Base-by-base conservation (phyloP, 1,284 basidiomycete species). In the Ustilago tritici region DNA sequence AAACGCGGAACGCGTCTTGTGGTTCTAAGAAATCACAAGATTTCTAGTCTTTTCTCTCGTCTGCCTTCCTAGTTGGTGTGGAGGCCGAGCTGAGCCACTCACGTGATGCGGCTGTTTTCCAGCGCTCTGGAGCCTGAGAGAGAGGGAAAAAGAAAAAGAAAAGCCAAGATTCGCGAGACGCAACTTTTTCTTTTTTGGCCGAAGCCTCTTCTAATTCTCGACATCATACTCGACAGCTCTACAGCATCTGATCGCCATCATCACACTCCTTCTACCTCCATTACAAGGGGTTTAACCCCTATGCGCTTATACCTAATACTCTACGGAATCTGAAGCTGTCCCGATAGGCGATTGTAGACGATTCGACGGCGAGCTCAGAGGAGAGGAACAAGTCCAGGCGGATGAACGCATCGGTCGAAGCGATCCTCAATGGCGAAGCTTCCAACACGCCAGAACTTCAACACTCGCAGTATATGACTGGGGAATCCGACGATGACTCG, bases 401-500 rank as follows among this genome's bases (percentile, higher is more conserved):
- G 59, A 71, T 71, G 69, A 63, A 71, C 36, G 50, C 56, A 32
- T 47, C 43, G n/a, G 23, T 43, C 12, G 59, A 50, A 11, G 19
- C 36, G 10, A 41, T 32, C n/a, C 35, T 38, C 40, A 57, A 15
- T 23, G 65, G 50, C n/a, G 66, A 74, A n/a, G 23, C 56, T 41
- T 19, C 61, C 2, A 14, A 34, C 12, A 74, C 71, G 8, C 76
- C 76, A 2, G 76, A 78, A 28, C 61, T 78, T n/a, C 67, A 62
- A 46, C 58, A 38, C 8, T 68, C 71, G 19, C 68, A 38, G 31
- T 59, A 67, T 53, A 62, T 61, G 61, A 54, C 60, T 19, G 67
- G 66, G 12, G 76, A 74, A 15, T 78, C 76, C 47, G 76, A 78
- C 60, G 58, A 77, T 72, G 76, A 69, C 36, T 71, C 76, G 53